Percentiles rank a stretch among this genome's conserved stretches.
phyloP scores from a whole-genome alignment of 2,329 filamentous ascomycete species.

The Colletotrichum cereale region DNA sequence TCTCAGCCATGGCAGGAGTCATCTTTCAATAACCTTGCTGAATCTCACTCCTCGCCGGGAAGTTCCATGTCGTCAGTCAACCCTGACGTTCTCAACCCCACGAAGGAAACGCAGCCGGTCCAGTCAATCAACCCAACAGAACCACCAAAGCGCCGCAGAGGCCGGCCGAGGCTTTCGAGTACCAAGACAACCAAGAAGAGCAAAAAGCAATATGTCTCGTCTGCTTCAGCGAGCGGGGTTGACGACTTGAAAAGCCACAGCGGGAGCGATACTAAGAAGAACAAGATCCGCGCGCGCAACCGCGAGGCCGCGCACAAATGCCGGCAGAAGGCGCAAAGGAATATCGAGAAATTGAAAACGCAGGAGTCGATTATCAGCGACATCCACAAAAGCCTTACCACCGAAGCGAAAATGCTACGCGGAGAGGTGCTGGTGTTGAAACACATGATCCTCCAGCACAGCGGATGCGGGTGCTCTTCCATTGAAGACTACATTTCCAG shows the following conservation, averaged over 20 bases:
- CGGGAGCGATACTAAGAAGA: slow-evolving; percentile 26
- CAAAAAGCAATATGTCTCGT: slow-evolving; percentile 13
- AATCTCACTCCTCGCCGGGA: neutral
- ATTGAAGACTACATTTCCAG: slow-evolving; percentile 40
- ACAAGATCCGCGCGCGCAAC: slow-evolving; percentile 36
- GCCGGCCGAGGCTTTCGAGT: slow-evolving; percentile 24
- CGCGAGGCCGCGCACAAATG: slow-evolving; percentile 41
- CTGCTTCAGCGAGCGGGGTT: slow-evolving; percentile 19
- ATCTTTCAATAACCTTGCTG: neutral
- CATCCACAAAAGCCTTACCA: slow-evolving; percentile 27
- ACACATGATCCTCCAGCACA: slow-evolving; percentile 37
- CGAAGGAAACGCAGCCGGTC: neutral
- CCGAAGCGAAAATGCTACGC: slow-evolving; percentile 25
- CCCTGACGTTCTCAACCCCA: no score
- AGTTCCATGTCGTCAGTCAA: slow-evolving; percentile 15
- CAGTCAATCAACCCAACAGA: neutral
- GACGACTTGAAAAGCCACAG: neutral
- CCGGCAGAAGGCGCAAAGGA: slow-evolving; percentile 38
- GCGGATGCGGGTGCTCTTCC: slow-evolving; percentile 35
- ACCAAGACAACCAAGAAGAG: neutral
- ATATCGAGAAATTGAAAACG: slow-evolving; percentile 34
- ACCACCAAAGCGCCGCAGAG: slow-evolving; percentile 1
- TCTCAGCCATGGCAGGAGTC: slow-evolving; percentile 21
- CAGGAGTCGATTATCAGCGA: slow-evolving; percentile 40
- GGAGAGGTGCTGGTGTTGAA: slow-evolving; percentile 39